Base-by-base conservation (phyloP, 2,329 filamentous ascomycete genomes). In the Exserohilum rostratum region DNA sequence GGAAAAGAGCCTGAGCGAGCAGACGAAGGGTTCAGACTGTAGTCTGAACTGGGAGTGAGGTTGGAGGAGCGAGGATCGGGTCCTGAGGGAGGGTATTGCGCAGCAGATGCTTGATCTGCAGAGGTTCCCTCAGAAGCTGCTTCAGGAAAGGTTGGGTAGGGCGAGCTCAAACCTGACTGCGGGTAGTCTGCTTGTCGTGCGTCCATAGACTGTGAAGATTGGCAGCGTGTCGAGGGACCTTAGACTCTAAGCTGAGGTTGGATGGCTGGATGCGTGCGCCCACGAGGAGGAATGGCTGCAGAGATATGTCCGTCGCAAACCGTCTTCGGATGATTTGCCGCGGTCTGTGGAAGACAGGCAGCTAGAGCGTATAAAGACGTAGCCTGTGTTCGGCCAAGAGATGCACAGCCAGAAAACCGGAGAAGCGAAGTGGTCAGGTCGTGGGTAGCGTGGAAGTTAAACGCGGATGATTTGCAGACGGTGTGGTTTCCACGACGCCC, bases 101-200 rank as follows among this genome's bases (percentile, higher is more conserved):
- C 90, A 89, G 90, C 89, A 90, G 92, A 90, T 80, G 89, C 84
- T 84, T 91, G 90, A 89, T 96, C 93, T 95, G 90, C 87, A 80
- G 84, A 76, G 60, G 88, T 85, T 77, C 84, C 87, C 89, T 96
- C 91, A 92, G 91, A 93, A 83, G 88, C 85, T 79, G 85, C 73
- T 74, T 80, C 79, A 70, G 75, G 75, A 69, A 82, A 83, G 59
- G 79, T 75, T 79, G 78, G 74, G 77, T 82, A 81, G 75, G 82
- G 81, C 75, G 77, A 77, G 75, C 73, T 78, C 79, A 81, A 80
- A 81, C 80, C 80, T 81, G 79, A 79, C 78, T 82, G 76, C 75
- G 76, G 75, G 69, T 81, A 82, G 53, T 81, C 79, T 69, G 78
- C 70, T 78, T 80, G 79, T 72, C 79, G 78, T 77, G 75, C 79